phyloP scores from a whole-genome alignment of 140 eudicot genomes.

The Bidens hawaiensis region DNA sequence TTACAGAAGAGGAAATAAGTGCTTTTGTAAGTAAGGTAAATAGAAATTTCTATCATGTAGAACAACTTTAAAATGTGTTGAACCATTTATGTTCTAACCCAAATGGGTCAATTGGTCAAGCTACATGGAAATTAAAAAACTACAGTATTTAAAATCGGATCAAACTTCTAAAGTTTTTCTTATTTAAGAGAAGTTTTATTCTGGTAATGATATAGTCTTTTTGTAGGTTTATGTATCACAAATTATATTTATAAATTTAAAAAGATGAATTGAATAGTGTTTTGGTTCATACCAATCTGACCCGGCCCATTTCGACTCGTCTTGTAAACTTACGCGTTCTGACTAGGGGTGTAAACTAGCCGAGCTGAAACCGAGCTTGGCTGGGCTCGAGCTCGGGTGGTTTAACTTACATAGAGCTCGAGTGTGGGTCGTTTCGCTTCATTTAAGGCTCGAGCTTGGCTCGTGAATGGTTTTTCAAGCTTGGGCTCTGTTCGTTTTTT shows the following conservation, averaged over 20 bases:
- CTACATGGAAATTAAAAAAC: too few relatives aligned
- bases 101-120: neutral
- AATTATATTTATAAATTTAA: neutral
- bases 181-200: neutral
- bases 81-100: neutral
- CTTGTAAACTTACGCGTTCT: neutral
- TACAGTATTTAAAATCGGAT: neutral
- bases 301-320: neutral
- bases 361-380: too few relatives aligned
- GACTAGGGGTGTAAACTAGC: too few relatives aligned
- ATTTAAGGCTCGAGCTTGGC: too few relatives aligned
- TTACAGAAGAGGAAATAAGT: conserved; percentile 86
- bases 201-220: neutral
- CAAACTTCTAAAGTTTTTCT: neutral
- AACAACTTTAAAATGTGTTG: neutral
- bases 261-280: neutral
- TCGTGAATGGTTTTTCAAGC: too few relatives aligned
- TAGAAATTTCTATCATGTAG: neutral
- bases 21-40: conserved; percentile 59
- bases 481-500: too few relatives aligned
- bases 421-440: too few relatives aligned
- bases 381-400: too few relatives aligned
- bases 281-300: neutral
- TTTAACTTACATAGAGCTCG: too few relatives aligned
- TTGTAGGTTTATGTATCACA: neutral